Evolutionary conservation across 768 basidiomycete genomes (phyloP).

Genomic region (Pleurotus eryngii): DNA sequence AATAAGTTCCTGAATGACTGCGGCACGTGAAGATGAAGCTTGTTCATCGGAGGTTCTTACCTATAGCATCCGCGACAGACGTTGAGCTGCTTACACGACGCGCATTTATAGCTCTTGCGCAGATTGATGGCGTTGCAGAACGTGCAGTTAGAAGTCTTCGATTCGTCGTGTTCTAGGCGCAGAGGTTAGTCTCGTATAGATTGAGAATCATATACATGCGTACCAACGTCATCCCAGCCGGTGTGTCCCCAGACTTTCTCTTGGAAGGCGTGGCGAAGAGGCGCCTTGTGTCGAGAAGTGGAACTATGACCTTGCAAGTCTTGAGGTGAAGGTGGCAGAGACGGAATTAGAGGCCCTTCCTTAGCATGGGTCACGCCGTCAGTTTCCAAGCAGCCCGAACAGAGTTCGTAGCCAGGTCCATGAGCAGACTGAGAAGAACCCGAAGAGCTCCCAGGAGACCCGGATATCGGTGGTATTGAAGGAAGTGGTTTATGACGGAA

Average conservation of each 20-base stretch:
- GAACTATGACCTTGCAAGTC: slow-evolving; percentile 54
- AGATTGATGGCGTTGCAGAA: slow-evolving; percentile 68
- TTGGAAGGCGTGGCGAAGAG: slow-evolving; percentile 77
- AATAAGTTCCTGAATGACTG: not conserved
- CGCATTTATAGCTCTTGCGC: slow-evolving; percentile 78
- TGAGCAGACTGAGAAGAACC: slow-evolving; percentile 16
- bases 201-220: slow-evolving; percentile 23
- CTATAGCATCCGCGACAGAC: slow-evolving; percentile 83
- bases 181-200: not conserved
- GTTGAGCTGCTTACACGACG: slow-evolving; percentile 74
- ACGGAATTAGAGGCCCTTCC: slow-evolving; percentile 49
- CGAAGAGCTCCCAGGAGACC: slow-evolving; percentile 20
- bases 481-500: slow-evolving; percentile 44
- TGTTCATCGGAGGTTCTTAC: slow-evolving; percentile 32
- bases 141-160: slow-evolving; percentile 62
- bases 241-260: slow-evolving; percentile 83
- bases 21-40: slow-evolving; percentile 2
- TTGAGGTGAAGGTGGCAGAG: slow-evolving; percentile 51
- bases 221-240: slow-evolving; percentile 90
- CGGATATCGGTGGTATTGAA: slow-evolving; percentile 29
- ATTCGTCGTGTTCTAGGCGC: slow-evolving; percentile 63
- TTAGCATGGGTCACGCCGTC: slow-evolving; percentile 79
- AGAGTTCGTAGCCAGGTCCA: slow-evolving; percentile 75
- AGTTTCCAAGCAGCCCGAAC: slow-evolving; percentile 72
- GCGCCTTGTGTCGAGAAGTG: slow-evolving; percentile 70